phyloP scores from a whole-genome alignment of 1,284 basidiomycete genomes.

The Puccinia triticina region DNA sequence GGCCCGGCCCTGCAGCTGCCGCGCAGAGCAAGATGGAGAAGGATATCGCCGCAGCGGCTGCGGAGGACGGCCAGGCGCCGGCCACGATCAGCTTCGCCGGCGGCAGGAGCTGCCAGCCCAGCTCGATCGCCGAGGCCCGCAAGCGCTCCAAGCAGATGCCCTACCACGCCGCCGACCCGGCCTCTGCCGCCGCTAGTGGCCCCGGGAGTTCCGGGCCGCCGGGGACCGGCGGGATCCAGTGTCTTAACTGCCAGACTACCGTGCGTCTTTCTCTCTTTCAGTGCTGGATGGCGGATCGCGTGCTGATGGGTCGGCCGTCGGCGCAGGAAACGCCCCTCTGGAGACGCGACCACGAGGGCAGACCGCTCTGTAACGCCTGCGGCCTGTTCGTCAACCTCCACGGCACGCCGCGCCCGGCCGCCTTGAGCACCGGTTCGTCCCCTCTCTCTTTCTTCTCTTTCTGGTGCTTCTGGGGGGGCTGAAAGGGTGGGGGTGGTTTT shows the following conservation, averaged over 20 bases:
- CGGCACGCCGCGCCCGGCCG: conserved; percentile 35
- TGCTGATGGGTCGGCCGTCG: too few species aligned
- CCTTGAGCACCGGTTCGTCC: conserved; percentile 18
- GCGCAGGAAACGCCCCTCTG: conserved; percentile 60
- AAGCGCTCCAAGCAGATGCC: conserved; percentile 43
- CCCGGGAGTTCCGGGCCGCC: not conserved
- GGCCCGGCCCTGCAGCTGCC: not conserved
- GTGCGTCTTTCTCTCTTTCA: conserved; percentile 18
- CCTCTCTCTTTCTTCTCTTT: not conserved
- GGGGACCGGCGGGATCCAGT: not conserved
- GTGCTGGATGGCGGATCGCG: too few species aligned
- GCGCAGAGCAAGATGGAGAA: not conserved
- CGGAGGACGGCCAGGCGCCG: not conserved
- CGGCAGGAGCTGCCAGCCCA: conserved; percentile 21
- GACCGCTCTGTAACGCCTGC: conserved; percentile 61
- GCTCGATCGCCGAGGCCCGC: conserved; percentile 47
- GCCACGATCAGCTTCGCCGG: conserved; percentile 35
- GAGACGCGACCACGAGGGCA: conserved; percentile 60
- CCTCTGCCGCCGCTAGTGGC: not conserved
- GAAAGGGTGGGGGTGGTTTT: too few species aligned
- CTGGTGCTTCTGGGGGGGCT: too few species aligned
- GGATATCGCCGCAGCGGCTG: not conserved
- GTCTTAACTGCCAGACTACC: conserved; percentile 42
- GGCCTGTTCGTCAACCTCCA: conserved; percentile 53
- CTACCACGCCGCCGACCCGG: conserved; percentile 14